A percentile compares a stretch with the other conserved stretches of the same genome.
Evolutionary conservation across 2,329 filamentous ascomycete species (phyloP).

Genomic region (Aspergillus ochraceus): DNA sequence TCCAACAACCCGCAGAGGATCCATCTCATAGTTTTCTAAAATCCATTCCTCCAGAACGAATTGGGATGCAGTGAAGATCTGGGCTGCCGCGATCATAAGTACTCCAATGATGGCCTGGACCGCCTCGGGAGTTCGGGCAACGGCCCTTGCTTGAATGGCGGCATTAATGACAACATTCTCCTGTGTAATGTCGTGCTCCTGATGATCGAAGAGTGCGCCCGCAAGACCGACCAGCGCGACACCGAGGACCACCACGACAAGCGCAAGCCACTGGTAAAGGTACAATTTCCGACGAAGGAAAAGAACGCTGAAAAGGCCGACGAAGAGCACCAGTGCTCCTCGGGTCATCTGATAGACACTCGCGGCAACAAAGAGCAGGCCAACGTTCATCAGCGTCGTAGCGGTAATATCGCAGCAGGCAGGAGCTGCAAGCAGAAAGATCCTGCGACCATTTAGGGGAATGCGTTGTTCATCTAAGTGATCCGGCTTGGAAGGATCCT

Average conservation of each 20-base stretch:
- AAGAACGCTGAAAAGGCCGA: constrained; percentile 89
- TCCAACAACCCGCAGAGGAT: constrained; percentile 87
- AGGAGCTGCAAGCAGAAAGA: constrained; percentile 77
- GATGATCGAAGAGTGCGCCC: constrained; percentile 71
- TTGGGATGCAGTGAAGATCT: constrained; percentile 95
- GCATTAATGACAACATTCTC: constrained; percentile 24
- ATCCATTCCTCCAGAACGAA: constrained; percentile 97
- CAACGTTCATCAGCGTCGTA: constrained; percentile 96
- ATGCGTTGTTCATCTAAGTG: constrained; percentile 57
- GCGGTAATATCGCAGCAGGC: constrained; percentile 92
- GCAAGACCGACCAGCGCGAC: constrained; percentile 89
- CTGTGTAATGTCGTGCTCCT: constrained; percentile 36
- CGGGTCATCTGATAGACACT: constrained; percentile 99
- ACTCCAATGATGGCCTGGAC: constrained; percentile 77
- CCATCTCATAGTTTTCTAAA: constrained; percentile 73
- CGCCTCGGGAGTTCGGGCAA: constrained; percentile 55
- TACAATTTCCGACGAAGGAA: constrained; percentile 79
- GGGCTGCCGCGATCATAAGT: constrained; percentile 84
- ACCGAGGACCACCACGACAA: constrained; percentile 82
- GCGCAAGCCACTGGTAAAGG: constrained; percentile 88
- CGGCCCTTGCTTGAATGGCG: constrained; percentile 43
- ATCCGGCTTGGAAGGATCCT: constrained; percentile 54
- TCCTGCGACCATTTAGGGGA: constrained; percentile 67
- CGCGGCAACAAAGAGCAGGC: constrained; percentile 87
- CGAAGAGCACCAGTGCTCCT: constrained; percentile 90